Evolutionary conservation across 257 asterid genomes (phyloP).

Genomic region (Petrea volubilis): DNA sequence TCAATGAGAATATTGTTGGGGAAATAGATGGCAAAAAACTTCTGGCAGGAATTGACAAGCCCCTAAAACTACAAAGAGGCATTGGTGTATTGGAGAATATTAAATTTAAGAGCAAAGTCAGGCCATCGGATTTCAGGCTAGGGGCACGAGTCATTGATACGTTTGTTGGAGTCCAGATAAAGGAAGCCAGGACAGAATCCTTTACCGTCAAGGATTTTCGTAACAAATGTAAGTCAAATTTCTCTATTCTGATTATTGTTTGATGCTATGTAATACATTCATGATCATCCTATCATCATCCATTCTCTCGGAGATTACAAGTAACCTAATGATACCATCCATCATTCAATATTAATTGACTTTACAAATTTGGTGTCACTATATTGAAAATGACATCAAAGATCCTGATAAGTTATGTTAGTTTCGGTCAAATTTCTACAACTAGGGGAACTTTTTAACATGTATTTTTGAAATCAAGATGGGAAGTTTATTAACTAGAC

Average conservation of each 20-base stretch:
- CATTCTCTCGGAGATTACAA: no score
- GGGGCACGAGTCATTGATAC: conserved; percentile 38
- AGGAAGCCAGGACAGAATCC: conserved; percentile 44
- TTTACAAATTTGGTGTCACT: no score
- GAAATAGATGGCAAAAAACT: conserved; percentile 38
- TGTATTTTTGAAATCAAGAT: no score
- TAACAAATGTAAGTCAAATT: conserved; percentile 34
- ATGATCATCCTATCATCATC: no score
- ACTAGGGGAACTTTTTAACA: no score
- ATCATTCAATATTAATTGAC: no score
- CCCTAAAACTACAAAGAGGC: conserved; percentile 40
- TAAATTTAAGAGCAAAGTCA: conserved; percentile 29
- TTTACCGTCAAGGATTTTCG: conserved; percentile 42
- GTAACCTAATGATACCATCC: no score
- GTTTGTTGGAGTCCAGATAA: conserved; percentile 15
- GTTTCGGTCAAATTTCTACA: no score
- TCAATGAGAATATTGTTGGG: conserved; percentile 20
- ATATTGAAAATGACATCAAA: no score
- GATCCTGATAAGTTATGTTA: no score
- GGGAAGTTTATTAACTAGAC: no score
- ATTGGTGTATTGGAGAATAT: conserved; percentile 25
- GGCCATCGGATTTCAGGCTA: conserved; percentile 31
- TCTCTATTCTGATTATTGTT: background rate
- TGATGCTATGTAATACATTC: no score
- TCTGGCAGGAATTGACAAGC: conserved; percentile 37